Evolutionary conservation across 2,329 filamentous ascomycete genomes (phyloP).

Genomic region (Eurotiales sp.): DNA sequence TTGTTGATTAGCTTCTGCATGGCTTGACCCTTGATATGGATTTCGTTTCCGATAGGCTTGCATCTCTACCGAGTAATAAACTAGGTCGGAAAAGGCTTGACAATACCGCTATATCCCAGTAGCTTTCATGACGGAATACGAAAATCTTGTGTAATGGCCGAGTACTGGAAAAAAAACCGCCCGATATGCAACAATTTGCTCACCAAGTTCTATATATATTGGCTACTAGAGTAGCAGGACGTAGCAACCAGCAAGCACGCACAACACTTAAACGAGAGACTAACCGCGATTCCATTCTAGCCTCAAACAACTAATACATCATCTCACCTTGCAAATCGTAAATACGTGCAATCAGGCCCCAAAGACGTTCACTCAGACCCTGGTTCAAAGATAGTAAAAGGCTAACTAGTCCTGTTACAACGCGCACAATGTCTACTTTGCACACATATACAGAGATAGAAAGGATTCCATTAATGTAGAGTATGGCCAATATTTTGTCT

Average conservation of each 20-base stretch:
- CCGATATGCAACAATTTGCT: conserved; percentile 6
- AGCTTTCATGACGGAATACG: conserved; percentile 6
- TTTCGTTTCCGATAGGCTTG: conserved; percentile 6
- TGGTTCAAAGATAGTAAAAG: conserved; percentile 8
- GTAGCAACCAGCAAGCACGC: conserved; percentile 1
- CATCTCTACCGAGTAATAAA: conserved; percentile 6
- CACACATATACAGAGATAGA: conserved; percentile 6
- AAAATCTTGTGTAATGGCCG: conserved; percentile 7
- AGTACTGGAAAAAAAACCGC: conserved; percentile 9
- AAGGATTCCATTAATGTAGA: conserved; percentile 4
- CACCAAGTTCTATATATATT: no score
- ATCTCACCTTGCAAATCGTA: conserved; percentile 5
- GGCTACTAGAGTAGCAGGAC: no score
- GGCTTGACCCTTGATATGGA: background rate
- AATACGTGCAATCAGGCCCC: conserved; percentile 5
- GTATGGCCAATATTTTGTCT: conserved; percentile 9
- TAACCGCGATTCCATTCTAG: conserved; percentile 7
- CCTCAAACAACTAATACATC: background rate
- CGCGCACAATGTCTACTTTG: conserved; percentile 5
- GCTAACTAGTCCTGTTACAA: conserved; percentile 5
- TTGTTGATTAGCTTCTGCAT: background rate
- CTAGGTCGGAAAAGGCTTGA: background rate
- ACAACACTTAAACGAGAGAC: background rate
- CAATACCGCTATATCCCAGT: conserved; percentile 3
- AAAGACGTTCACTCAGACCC: background rate